Conservation (phyloP, 2,329 filamentous ascomycete genomes). For the Colletotrichum caudatum region DNA sequence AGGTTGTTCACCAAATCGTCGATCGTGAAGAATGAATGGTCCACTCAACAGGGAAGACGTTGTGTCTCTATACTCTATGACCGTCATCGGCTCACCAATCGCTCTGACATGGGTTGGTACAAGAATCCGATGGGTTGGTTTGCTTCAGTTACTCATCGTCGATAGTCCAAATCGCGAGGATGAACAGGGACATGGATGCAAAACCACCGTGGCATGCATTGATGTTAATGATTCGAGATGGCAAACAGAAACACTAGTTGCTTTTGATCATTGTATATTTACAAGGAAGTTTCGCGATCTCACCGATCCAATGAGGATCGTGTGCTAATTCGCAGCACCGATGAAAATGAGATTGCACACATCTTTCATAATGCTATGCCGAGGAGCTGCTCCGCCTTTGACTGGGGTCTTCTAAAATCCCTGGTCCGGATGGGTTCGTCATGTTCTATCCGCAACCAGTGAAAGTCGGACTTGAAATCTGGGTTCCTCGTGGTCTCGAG, state of each 20-base stretch:
- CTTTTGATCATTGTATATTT: background rate
- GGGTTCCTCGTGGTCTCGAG: slow-evolving; percentile 22
- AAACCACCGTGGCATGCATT: background rate
- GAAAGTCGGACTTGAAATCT: slow-evolving; percentile 31
- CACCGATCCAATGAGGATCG: background rate
- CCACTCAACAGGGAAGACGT: background rate
- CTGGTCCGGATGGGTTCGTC: background rate
- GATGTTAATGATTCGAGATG: background rate
- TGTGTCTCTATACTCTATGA: background rate
- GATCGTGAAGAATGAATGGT: background rate
- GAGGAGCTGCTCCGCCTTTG: slow-evolving; percentile 31
- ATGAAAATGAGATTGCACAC: too few relatives aligned
- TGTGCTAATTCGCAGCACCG: background rate
- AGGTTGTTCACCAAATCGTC: background rate
- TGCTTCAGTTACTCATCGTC: background rate
- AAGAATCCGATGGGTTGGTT: background rate
- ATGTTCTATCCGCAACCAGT: slow-evolving; percentile 33
- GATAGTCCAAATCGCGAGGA: background rate
- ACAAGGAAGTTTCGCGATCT: background rate
- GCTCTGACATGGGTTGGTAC: background rate
- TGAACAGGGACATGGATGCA: background rate
- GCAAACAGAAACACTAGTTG: background rate
- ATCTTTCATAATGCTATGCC: slow-evolving; percentile 29
- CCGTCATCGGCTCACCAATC: background rate
- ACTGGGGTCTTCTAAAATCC: background rate